Conservation (phyloP, 1,284 basidiomycete species). For the Cryptococcus neoformans region DNA sequence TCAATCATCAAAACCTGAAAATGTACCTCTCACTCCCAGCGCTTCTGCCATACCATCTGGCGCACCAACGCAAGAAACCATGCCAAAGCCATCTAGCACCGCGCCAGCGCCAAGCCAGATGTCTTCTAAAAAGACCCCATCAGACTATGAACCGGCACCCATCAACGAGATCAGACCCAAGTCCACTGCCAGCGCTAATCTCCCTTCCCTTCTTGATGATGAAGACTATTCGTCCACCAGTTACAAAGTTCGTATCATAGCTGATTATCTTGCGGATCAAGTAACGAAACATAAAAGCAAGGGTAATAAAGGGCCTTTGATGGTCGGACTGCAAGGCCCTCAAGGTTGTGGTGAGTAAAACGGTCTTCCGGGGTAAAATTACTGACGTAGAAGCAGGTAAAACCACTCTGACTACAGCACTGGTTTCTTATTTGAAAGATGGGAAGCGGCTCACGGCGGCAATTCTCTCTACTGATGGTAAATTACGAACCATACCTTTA, state of each 20-base stretch:
- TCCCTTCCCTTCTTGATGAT: slow-evolving; percentile 17
- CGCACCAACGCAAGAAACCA: too few relatives aligned
- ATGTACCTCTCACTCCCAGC: neutral
- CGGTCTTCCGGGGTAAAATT: slow-evolving; percentile 2
- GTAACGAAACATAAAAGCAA: slow-evolving; percentile 16
- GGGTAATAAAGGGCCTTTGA: slow-evolving; percentile 22
- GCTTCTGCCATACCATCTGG: neutral
- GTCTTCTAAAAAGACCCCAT: neutral
- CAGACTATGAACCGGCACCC: neutral
- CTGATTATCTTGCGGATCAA: slow-evolving; percentile 25
- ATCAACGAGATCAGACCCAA: too few relatives aligned
- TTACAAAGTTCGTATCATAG: slow-evolving; percentile 41
- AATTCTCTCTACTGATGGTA: slow-evolving; percentile 39
- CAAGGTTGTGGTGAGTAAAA: slow-evolving; percentile 23
- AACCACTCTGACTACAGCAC: slow-evolving; percentile 36
- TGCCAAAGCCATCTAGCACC: neutral
- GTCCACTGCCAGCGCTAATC: neutral
- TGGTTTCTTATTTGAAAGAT: slow-evolving; percentile 24
- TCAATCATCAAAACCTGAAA: neutral
- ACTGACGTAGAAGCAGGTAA: slow-evolving; percentile 17
- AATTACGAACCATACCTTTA: neutral
- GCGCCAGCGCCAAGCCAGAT: neutral
- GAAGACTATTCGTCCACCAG: slow-evolving; percentile 30
- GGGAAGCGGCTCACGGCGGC: slow-evolving; percentile 21
- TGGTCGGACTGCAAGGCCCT: slow-evolving; percentile 36